Evolutionary conservation across 2,329 filamentous ascomycete genomes (phyloP), one percentile per base, ranked within the genome.

Genomic region (Aureobasidium sp.): DNA sequence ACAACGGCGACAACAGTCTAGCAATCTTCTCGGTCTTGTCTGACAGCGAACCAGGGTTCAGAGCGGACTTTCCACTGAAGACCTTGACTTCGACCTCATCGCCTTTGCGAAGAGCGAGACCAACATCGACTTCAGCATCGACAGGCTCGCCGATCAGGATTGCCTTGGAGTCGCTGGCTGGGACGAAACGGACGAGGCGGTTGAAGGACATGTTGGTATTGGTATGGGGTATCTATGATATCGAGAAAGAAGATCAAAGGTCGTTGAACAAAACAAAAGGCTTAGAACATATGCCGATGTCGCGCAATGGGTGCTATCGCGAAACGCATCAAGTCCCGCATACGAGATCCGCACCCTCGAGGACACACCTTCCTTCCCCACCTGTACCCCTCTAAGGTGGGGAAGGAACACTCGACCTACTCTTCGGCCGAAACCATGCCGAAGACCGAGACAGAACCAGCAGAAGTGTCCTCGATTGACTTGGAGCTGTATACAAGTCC

Each of bases 51-150:
- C 84, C 85, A 0, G 83, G 79, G 29, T 72, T 74, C 49, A 87
- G 71, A 1, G 85, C 81, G 2, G 85, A 87, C 1, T 73, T 75
- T 21, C 85, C 84, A 29, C 79, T 82, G 73, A 82, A 86, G 7
- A 84, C 75, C 44, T 77, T 76, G 49, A 84, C 82, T 32, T 76
- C 67, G 39, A 87, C 82, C 44, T 85, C 79, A 64, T 82, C 74
- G 39, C 81, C 81, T 49, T 81, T 78, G 64, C 79, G 78, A 32
- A 85, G 70, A 16, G 83, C 83, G 30, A 78, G 69, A 48, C 84
- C 84, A 48, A 87, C 80, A 67, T 87, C 83, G 36, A 84, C 64
- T 10, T 76, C 70, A 27, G 75, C 70, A 63, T 83, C 78, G 32
- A 64, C 60, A 14, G 64, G 62, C 25, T 65, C 64, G 21, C 64